Conservation (phyloP, 768 basidiomycete species). For the Mrakia gelida region DNA sequence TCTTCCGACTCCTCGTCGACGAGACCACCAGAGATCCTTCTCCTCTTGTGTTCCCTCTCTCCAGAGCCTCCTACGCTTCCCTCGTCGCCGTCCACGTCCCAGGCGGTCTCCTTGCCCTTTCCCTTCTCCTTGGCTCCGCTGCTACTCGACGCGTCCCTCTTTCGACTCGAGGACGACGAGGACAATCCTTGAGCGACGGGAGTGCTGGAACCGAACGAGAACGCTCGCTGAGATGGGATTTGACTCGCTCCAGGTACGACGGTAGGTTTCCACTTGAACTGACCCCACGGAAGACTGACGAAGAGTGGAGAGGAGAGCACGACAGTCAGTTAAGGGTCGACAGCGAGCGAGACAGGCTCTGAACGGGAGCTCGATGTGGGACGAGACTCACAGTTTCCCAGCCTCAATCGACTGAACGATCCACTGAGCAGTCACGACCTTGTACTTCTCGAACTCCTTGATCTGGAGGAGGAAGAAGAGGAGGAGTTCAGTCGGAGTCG, state of each 20-base stretch:
- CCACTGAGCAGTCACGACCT: conserved; percentile 86
- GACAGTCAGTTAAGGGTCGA: neutral
- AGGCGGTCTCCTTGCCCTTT: too few species aligned
- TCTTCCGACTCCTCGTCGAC: conserved; percentile 23
- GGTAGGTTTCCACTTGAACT: conserved; percentile 22
- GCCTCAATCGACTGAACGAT: conserved; percentile 70
- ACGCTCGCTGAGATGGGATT: neutral
- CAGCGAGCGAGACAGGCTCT: neutral
- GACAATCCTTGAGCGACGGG: too few species aligned
- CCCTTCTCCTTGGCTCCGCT: neutral
- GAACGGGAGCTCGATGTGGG: too few species aligned
- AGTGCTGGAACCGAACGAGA: conserved; percentile 1
- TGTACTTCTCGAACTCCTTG: conserved; percentile 81
- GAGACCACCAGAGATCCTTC: conserved; percentile 15
- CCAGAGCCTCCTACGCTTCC: neutral
- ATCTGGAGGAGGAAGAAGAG: conserved; percentile 85
- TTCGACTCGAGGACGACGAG: neutral
- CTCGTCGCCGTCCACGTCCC: neutral
- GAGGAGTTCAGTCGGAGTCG: neutral
- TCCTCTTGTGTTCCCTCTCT: conserved; percentile 15
- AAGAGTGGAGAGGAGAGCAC: neutral
- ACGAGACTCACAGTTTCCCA: conserved; percentile 48
- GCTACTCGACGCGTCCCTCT: neutral
- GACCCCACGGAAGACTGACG: conserved; percentile 15
- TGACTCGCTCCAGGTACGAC: conserved; percentile 2